Percentiles rank a stretch among this genome's conserved stretches.
Conservation (phyloP, 2,329 filamentous ascomycete species). For the Exutisphaerella laricina region DNA sequence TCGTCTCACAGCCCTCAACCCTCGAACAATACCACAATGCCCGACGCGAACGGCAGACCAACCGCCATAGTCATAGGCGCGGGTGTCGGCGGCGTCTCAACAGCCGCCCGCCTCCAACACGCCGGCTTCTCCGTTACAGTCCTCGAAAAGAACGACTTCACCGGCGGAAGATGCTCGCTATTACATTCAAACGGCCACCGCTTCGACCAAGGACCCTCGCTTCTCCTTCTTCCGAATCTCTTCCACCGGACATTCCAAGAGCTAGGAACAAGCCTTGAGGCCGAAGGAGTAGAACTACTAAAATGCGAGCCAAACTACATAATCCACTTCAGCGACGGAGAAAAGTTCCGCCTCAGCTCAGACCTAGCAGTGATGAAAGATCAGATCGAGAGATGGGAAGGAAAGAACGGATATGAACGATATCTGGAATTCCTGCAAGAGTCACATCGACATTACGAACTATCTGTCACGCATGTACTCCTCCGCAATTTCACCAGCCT, state of each 20-base stretch:
- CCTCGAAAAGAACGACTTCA: slow-evolving; percentile 70
- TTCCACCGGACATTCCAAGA: slow-evolving; percentile 66
- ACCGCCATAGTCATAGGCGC: slow-evolving; percentile 56
- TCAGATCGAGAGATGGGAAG: slow-evolving; percentile 68
- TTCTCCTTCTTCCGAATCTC: slow-evolving; percentile 64
- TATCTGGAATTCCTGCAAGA: slow-evolving; percentile 63
- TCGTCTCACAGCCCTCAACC: neutral
- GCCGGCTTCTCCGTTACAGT: slow-evolving; percentile 67
- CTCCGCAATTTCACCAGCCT: slow-evolving; percentile 61
- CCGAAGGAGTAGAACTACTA: slow-evolving; percentile 61
- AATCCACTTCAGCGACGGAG: slow-evolving; percentile 65
- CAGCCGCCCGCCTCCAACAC: slow-evolving; percentile 63
- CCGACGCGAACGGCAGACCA: neutral
- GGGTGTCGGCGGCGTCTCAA: slow-evolving; percentile 66
- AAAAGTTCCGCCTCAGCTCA: slow-evolving; percentile 58
- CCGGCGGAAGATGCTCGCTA: slow-evolving; percentile 65
- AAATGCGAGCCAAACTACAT: slow-evolving; percentile 74
- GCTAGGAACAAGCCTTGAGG: slow-evolving; percentile 59
- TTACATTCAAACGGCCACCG: slow-evolving; percentile 57
- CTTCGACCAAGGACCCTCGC: slow-evolving; percentile 71
- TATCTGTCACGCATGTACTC: slow-evolving; percentile 61
- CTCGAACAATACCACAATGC: neutral
- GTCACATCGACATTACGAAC: slow-evolving; percentile 64
- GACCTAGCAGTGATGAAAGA: slow-evolving; percentile 65
- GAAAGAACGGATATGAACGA: slow-evolving; percentile 63